These are phyloP conservation scores for Metschnikowia koreensis DNA, from an alignment of 805 yeast species.

Conservation along the genomic window DNA sequence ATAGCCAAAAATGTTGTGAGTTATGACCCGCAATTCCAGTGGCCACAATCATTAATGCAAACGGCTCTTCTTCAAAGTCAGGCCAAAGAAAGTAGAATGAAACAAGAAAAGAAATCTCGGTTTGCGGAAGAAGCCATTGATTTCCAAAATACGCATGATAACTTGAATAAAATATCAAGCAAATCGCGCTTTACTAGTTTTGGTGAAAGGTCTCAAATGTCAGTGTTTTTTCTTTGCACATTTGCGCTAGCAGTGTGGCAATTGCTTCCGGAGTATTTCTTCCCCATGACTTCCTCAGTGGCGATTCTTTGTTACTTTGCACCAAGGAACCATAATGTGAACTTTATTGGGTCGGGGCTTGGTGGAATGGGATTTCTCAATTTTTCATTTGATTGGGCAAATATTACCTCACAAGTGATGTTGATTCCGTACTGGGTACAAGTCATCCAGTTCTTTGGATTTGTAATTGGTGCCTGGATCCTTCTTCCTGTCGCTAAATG, in stretches of 20 bases:
- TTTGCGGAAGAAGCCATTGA: background rate
- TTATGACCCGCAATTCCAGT: constrained; percentile 48
- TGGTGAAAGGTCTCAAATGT: constrained; percentile 28
- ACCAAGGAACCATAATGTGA: constrained; percentile 38
- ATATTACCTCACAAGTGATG: constrained; percentile 50
- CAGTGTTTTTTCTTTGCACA: constrained; percentile 36
- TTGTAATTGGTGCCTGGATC: constrained; percentile 48
- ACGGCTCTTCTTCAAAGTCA: constrained; percentile 32
- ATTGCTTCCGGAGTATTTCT: constrained; percentile 47
- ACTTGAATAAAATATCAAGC: background rate
- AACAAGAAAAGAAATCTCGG: background rate
- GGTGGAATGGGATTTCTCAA: constrained; percentile 53
- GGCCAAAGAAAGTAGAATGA: constrained; percentile 9
- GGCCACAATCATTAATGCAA: constrained; percentile 54
- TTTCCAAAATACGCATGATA: background rate
- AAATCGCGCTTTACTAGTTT: background rate
- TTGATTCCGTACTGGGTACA: constrained; percentile 53
- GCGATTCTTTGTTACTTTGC: constrained; percentile 51
- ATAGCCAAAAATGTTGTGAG: constrained; percentile 45
- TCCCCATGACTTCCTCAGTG: constrained; percentile 49
- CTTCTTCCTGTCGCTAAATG: constrained; percentile 48
- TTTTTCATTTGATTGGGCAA: constrained; percentile 52
- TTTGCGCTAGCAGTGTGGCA: constrained; percentile 36
- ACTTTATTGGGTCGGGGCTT: constrained; percentile 51
- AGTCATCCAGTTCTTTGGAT: constrained; percentile 47